Evolutionary conservation across 139 green algal species (phyloP).

Genomic region (Picochlorum costavermella): DNA sequence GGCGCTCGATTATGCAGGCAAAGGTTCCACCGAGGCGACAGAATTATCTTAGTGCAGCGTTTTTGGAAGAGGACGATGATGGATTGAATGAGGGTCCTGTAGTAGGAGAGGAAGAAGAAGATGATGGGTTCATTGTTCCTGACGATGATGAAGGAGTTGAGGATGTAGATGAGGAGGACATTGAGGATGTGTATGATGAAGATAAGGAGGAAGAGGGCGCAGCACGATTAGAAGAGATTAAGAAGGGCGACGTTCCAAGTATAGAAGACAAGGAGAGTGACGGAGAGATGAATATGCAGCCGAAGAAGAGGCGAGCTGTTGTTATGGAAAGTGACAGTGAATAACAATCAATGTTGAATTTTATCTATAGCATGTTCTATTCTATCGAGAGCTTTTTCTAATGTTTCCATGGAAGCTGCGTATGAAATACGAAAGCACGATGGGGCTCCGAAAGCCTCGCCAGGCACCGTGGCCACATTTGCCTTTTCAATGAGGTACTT

Average conservation of each 20-base stretch:
- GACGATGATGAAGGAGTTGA: slow-evolving; percentile 17
- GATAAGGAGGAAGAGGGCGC: slow-evolving; percentile 17
- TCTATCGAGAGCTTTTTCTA: slow-evolving; percentile 69
- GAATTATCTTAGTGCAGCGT: slow-evolving; percentile 20
- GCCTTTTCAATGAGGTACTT: slow-evolving; percentile 46
- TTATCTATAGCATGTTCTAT: slow-evolving; percentile 54
- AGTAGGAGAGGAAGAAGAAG: slow-evolving; percentile 10
- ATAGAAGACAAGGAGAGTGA: slow-evolving; percentile 19
- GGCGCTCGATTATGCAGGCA: slow-evolving; percentile 4
- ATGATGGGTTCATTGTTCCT: slow-evolving; percentile 11
- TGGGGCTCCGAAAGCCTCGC: slow-evolving; percentile 86
- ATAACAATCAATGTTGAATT: slow-evolving; percentile 18
- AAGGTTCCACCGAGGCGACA: slow-evolving; percentile 13
- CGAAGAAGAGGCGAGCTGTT: slow-evolving; percentile 18
- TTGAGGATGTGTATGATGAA: slow-evolving; percentile 6
- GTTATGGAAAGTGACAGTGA: slow-evolving; percentile 30
- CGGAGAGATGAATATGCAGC: slow-evolving; percentile 10
- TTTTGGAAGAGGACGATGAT: slow-evolving; percentile 54
- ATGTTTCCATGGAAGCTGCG: slow-evolving; percentile 67
- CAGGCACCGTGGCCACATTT: slow-evolving; percentile 86
- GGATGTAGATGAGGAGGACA: slow-evolving; percentile 2
- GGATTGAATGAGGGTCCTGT: slow-evolving; percentile 15
- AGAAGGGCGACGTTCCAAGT: background rate
- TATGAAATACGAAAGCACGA: slow-evolving; percentile 89
- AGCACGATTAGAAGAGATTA: slow-evolving; percentile 15